phyloP scores from a whole-genome alignment of 1,139 yeast genomes.

The Geotrichum restrictum region DNA sequence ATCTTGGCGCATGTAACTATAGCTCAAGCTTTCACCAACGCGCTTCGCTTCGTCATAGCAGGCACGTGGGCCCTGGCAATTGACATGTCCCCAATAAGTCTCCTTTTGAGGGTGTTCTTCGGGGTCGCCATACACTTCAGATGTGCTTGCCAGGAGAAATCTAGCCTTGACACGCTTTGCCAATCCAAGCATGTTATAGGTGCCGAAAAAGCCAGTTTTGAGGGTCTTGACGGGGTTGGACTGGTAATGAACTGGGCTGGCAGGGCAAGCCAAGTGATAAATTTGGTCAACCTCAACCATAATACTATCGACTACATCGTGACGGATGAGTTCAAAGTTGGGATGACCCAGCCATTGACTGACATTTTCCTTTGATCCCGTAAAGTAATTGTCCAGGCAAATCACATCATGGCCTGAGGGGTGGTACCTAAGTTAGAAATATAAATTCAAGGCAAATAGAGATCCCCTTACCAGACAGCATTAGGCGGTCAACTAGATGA shows the following conservation, averaged over 20 bases:
- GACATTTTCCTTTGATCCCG: slow-evolving; percentile 30
- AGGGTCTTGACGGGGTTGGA: slow-evolving; percentile 32
- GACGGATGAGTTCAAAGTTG: slow-evolving; percentile 31
- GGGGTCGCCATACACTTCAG: slow-evolving; percentile 33
- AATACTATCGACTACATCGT: slow-evolving; percentile 31
- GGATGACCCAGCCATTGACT: slow-evolving; percentile 33
- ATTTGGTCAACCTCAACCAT: slow-evolving; percentile 32
- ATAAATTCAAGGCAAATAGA: not conserved
- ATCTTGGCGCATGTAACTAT: slow-evolving; percentile 29
- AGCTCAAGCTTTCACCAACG: slow-evolving; percentile 31
- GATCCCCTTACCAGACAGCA: slow-evolving; percentile 20
- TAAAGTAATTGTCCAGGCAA: slow-evolving; percentile 31
- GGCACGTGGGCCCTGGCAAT: slow-evolving; percentile 31
- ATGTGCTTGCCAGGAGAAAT: slow-evolving; percentile 29
- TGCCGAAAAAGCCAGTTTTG: slow-evolving; percentile 31
- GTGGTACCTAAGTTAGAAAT: not conserved
- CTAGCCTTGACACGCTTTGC: slow-evolving; percentile 32
- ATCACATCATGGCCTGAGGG: slow-evolving; percentile 31
- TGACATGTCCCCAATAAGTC: slow-evolving; percentile 32
- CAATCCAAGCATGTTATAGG: slow-evolving; percentile 32
- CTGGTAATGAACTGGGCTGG: slow-evolving; percentile 32
- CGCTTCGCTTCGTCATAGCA: slow-evolving; percentile 34
- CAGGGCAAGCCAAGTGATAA: slow-evolving; percentile 33
- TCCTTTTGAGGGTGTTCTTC: slow-evolving; percentile 32
- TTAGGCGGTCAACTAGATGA: slow-evolving; percentile 29